phyloP scores from a whole-genome alignment of 1,284 basidiomycete species.

The Boletus mariae region DNA sequence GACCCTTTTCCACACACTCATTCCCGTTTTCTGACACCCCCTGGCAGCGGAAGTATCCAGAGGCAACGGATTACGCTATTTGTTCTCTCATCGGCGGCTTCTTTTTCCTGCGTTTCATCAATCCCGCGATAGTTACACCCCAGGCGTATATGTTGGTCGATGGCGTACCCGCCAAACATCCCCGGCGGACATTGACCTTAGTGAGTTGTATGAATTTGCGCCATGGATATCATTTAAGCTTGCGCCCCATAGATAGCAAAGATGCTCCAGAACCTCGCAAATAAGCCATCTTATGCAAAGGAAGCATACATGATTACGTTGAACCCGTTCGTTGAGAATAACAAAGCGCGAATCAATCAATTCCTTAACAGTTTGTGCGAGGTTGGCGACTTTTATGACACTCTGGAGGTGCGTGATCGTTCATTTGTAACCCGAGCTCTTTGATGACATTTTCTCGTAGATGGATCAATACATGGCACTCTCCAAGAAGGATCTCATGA shows the following conservation, averaged over 20 bases:
- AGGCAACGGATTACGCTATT: slow-evolving; percentile 95
- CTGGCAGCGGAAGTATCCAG: slow-evolving; percentile 90
- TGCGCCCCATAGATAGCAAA: slow-evolving; percentile 79
- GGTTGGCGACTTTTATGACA: slow-evolving; percentile 99
- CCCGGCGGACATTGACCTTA: slow-evolving; percentile 91
- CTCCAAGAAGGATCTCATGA: slow-evolving; percentile 97
- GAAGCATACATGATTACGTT: slow-evolving; percentile 98
- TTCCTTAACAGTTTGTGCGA: slow-evolving; percentile 97
- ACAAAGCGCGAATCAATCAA: slow-evolving; percentile 95
- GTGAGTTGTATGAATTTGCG: slow-evolving; percentile 39
- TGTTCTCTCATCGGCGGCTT: slow-evolving; percentile 99
- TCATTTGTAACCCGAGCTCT: not conserved
- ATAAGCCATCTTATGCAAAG: slow-evolving; percentile 97
- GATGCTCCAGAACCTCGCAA: slow-evolving; percentile 98
- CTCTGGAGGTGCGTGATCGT: slow-evolving; percentile 74
- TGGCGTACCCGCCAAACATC: slow-evolving; percentile 95
- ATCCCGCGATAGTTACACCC: slow-evolving; percentile 99
- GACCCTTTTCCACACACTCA: slow-evolving; percentile 24
- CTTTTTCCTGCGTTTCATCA: slow-evolving; percentile 99
- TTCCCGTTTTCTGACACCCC: slow-evolving; percentile 12
- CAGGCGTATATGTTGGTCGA: slow-evolving; percentile 99
- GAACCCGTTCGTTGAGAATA: slow-evolving; percentile 97
- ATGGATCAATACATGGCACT: slow-evolving; percentile 99
- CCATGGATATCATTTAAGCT: not conserved
- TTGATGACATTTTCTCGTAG: slow-evolving; percentile 39